phyloP scores from a whole-genome alignment of 1,284 basidiomycete genomes.

The Stygiomarasmius scandens region DNA sequence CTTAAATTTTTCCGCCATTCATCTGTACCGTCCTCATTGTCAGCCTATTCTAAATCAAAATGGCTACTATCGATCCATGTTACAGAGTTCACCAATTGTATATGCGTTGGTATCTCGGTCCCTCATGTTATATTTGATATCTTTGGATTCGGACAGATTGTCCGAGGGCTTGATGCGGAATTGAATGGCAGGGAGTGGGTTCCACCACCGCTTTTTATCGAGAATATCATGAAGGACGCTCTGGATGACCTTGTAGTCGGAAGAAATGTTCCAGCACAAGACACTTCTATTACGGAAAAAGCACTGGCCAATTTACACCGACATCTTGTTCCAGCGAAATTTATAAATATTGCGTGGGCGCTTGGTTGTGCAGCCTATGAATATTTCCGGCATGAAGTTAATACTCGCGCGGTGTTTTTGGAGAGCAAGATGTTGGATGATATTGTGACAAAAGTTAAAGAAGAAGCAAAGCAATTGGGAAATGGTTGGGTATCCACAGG shows the following conservation, averaged over 20 bases:
- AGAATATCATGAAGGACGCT: slow-evolving; percentile 4
- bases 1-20: slow-evolving; percentile 7
- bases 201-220: slow-evolving; percentile 1
- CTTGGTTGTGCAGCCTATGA: slow-evolving; percentile 1
- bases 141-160: slow-evolving; percentile 7
- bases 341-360: slow-evolving; percentile 2
- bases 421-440: background rate
- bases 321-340: slow-evolving; percentile 1
- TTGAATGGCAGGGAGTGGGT: slow-evolving; percentile 6
- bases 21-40: background rate
- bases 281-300: background rate
- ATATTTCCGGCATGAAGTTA: slow-evolving; percentile 2
- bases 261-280: background rate
- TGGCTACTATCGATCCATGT: slow-evolving; percentile 6
- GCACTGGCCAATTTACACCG: too few species aligned
- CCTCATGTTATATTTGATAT: slow-evolving; percentile 10
- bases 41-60: slow-evolving; percentile 5
- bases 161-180: slow-evolving; percentile 1
- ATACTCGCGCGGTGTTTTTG: slow-evolving; percentile 1
- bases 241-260: background rate
- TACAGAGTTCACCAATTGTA: slow-evolving; percentile 6
- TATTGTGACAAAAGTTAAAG: slow-evolving; percentile 3
- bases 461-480: slow-evolving; percentile 3
- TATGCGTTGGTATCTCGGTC: slow-evolving; percentile 11
- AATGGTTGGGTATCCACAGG: slow-evolving; percentile 8